A percentile compares a stretch with the other conserved stretches of the same genome.
Conservation (phyloP, 2,329 filamentous ascomycete genomes). For the Colletotrichum neosansevieriae region DNA sequence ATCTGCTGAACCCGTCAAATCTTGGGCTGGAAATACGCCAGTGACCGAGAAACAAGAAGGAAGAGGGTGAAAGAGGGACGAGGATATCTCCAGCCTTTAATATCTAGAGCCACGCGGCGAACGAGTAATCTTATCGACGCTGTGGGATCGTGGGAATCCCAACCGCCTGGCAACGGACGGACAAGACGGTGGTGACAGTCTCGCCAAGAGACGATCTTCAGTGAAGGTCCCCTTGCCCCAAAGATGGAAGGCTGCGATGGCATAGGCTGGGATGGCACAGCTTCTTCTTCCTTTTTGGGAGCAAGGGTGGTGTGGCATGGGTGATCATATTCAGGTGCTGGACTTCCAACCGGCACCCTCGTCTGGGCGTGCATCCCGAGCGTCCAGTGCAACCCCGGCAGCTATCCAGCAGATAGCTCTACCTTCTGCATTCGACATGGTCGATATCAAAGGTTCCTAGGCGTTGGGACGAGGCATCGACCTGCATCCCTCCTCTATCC, state of each 20-base stretch:
- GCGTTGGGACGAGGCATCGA: conserved; percentile 9
- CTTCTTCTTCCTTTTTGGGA: conserved; percentile 1
- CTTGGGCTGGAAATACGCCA: conserved; percentile 35
- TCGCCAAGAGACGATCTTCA: conserved; percentile 36
- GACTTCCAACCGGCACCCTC: conserved; percentile 17
- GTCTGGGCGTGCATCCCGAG: conserved; percentile 20
- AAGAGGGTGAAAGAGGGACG: neutral
- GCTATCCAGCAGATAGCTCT: conserved; percentile 3
- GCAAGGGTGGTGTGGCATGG: conserved; percentile 28
- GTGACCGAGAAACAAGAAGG: conserved; percentile 32
- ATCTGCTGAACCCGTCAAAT: conserved; percentile 31
- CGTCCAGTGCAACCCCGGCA: conserved; percentile 23
- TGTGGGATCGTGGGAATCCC: conserved; percentile 22
- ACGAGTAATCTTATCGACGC: conserved; percentile 29
- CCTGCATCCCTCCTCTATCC: conserved; percentile 7
- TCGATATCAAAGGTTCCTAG: conserved; percentile 36
- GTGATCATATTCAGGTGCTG: conserved; percentile 29
- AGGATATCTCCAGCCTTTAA: conserved; percentile 33
- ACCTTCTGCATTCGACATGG: conserved; percentile 39
- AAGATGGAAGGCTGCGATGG: conserved; percentile 9
- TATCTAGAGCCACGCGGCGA: conserved; percentile 10
- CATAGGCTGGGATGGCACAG: conserved; percentile 1
- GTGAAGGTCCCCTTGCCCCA: conserved; percentile 14
- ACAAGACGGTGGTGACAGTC: conserved; percentile 16
- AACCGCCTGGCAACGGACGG: conserved; percentile 29